Conservation (phyloP, 2,329 filamentous ascomycete species). For the Gaeumannomyces tritici region DNA sequence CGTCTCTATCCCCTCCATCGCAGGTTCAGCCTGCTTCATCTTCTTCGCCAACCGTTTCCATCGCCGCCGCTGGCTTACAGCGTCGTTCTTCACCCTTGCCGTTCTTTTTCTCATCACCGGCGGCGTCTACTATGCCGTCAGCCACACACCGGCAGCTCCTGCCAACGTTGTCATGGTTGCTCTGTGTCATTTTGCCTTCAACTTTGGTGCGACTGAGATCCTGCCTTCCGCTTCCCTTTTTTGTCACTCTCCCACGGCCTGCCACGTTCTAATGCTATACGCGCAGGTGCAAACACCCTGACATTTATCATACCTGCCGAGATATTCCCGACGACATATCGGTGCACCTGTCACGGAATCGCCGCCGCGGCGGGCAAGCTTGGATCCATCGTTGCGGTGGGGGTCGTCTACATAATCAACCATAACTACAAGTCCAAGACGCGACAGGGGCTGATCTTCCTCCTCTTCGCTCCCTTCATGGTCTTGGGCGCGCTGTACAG, state of each 20-base stretch:
- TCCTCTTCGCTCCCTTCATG: slow-evolving; percentile 40
- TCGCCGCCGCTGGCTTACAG: slow-evolving; percentile 38
- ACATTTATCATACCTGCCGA: slow-evolving; percentile 57
- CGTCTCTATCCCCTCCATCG: slow-evolving; percentile 40
- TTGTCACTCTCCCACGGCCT: background rate
- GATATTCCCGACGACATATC: slow-evolving; percentile 54
- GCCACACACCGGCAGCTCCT: slow-evolving; percentile 28
- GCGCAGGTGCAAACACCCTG: slow-evolving; percentile 44
- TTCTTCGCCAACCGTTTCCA: slow-evolving; percentile 36
- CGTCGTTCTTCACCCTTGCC: slow-evolving; percentile 36
- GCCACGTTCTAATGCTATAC: background rate
- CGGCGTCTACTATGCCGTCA: slow-evolving; percentile 38
- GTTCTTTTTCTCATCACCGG: slow-evolving; percentile 38
- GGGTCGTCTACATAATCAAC: slow-evolving; percentile 41
- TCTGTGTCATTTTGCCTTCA: slow-evolving; percentile 44
- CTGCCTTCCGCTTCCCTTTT: background rate
- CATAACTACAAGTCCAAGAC: slow-evolving; percentile 27
- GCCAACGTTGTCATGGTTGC: slow-evolving; percentile 41
- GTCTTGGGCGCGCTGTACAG: slow-evolving; percentile 37
- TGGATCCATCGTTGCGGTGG: slow-evolving; percentile 42
- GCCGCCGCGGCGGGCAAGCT: slow-evolving; percentile 51
- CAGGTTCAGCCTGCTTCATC: slow-evolving; percentile 39
- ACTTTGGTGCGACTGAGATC: slow-evolving; percentile 32
- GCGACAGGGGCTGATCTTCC: slow-evolving; percentile 37
- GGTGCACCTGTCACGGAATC: slow-evolving; percentile 53